Conservation (phyloP, 371 early-diverging fungal genomes). For the Gilbertella persicaria region DNA sequence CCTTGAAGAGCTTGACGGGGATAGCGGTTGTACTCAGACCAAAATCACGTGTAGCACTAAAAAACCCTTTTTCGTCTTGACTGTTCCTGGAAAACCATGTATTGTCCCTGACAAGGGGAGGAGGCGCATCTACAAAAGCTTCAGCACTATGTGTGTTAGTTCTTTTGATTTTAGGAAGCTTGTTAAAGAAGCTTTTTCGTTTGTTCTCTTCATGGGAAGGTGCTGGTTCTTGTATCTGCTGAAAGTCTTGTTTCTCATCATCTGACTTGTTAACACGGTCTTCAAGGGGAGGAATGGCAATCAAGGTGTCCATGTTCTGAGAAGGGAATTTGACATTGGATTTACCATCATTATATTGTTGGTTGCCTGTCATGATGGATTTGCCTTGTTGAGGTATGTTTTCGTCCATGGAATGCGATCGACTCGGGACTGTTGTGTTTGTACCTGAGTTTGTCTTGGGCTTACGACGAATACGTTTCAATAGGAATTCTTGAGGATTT, state of each 20-base stretch:
- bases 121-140: neutral
- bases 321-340: slow-evolving; percentile 33
- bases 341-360: slow-evolving; percentile 12
- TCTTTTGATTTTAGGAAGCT: slow-evolving; percentile 14
- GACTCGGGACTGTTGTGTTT: slow-evolving; percentile 7
- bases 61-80: slow-evolving; percentile 22
- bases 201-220: slow-evolving; percentile 4
- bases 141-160: neutral
- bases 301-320: slow-evolving; percentile 34
- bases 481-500: slow-evolving; percentile 31
- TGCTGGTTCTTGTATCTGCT: neutral
- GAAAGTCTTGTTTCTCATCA: slow-evolving; percentile 18
- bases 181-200: slow-evolving; percentile 7
- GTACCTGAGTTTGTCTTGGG: slow-evolving; percentile 9
- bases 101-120: slow-evolving; percentile 15
- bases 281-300: slow-evolving; percentile 32
- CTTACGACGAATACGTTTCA: slow-evolving; percentile 29
- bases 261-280: slow-evolving; percentile 13
- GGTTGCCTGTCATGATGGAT: slow-evolving; percentile 22
- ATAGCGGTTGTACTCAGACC: slow-evolving; percentile 24
- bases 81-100: slow-evolving; percentile 30
- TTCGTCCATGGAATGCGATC: slow-evolving; percentile 26
- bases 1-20: slow-evolving; percentile 38
- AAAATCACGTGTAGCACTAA: slow-evolving; percentile 24
- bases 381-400: slow-evolving; percentile 8